phyloP scores from a whole-genome alignment of 805 yeast genomes.

The Wickerhamomyces chambardii region DNA sequence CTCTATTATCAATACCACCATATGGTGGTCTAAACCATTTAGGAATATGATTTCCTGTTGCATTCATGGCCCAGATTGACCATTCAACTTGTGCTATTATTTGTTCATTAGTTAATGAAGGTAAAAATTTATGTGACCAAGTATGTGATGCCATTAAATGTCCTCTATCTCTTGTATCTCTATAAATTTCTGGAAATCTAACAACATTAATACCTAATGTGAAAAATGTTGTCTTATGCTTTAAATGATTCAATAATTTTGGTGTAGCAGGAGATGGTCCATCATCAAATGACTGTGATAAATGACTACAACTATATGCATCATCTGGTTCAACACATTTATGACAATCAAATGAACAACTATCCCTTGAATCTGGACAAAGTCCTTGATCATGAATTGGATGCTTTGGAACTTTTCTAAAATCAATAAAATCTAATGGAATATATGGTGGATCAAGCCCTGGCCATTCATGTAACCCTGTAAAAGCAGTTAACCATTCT shows the following conservation, averaged over 20 bases:
- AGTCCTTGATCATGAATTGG: conserved; percentile 44
- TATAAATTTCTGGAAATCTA: conserved; percentile 65
- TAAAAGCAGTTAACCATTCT: conserved; percentile 64
- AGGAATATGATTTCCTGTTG: conserved; percentile 81
- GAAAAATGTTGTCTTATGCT: conserved; percentile 66
- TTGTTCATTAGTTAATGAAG: conserved; percentile 67
- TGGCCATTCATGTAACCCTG: conserved; percentile 80
- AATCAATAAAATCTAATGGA: conserved; percentile 63
- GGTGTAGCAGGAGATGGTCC: conserved; percentile 80
- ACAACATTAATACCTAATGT: conserved; percentile 78
- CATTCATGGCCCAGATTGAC: conserved; percentile 98
- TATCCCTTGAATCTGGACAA: conserved; percentile 44
- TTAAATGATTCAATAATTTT: conserved; percentile 44
- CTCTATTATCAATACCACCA: conserved; percentile 88
- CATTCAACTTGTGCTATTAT: conserved; percentile 87
- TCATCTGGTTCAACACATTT: conserved; percentile 74
- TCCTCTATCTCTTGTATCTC: conserved; percentile 45
- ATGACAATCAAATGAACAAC: conserved; percentile 83
- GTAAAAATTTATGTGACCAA: conserved; percentile 86
- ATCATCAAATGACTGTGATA: conserved; percentile 91
- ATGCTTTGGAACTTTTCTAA: conserved; percentile 39
- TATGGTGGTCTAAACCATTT: conserved; percentile 96
- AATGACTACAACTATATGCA: conserved; percentile 58
- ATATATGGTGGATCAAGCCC: conserved; percentile 82
- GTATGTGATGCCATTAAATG: conserved; percentile 86